Conservation (phyloP, 108 stramenopile genomes). For the Conticribra guillardii region DNA sequence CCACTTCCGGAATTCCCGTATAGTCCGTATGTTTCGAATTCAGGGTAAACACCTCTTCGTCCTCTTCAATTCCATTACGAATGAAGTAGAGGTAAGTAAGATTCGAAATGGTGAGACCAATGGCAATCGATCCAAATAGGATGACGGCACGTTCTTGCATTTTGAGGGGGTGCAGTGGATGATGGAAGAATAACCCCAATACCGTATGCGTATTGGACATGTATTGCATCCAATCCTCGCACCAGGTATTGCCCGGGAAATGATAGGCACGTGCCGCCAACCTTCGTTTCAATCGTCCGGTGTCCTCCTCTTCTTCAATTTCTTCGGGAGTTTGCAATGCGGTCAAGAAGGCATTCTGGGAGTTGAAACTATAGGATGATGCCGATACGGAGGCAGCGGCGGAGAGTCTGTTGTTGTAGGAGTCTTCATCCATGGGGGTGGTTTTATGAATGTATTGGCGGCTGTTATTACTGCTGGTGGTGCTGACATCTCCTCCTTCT, state of each 20-base stretch:
- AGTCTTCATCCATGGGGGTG: not conserved
- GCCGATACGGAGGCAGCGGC: not conserved
- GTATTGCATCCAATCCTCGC: conserved; percentile 53
- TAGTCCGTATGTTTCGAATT: conserved; percentile 25
- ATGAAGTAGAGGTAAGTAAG: conserved; percentile 49
- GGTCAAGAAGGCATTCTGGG: conserved; percentile 8
- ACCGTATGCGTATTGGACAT: conserved; percentile 51
- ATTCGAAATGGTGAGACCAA: conserved; percentile 54
- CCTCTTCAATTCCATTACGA: conserved; percentile 20
- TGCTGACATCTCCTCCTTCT: not conserved
- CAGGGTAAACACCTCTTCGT: conserved; percentile 31
- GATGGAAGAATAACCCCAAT: conserved; percentile 54
- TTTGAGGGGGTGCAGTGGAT: conserved; percentile 49
- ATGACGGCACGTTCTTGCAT: conserved; percentile 45
- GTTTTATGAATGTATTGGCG: not conserved
- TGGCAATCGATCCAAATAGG: conserved; percentile 48
- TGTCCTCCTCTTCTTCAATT: conserved; percentile 45
- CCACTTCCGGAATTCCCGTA: conserved; percentile 27
- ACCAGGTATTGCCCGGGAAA: conserved; percentile 51
- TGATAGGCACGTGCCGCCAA: conserved; percentile 53
- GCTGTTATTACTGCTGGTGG: not conserved
- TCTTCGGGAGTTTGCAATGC: conserved; percentile 36
- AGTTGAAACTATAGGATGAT: conserved; percentile 11
- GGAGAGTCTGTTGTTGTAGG: not conserved
- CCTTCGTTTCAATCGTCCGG: conserved; percentile 38